Evolutionary conservation across 2,329 filamentous ascomycete genomes (phyloP), one percentile per base, ranked within the genome.

Genomic region (Aurifilum marmelostoma): DNA sequence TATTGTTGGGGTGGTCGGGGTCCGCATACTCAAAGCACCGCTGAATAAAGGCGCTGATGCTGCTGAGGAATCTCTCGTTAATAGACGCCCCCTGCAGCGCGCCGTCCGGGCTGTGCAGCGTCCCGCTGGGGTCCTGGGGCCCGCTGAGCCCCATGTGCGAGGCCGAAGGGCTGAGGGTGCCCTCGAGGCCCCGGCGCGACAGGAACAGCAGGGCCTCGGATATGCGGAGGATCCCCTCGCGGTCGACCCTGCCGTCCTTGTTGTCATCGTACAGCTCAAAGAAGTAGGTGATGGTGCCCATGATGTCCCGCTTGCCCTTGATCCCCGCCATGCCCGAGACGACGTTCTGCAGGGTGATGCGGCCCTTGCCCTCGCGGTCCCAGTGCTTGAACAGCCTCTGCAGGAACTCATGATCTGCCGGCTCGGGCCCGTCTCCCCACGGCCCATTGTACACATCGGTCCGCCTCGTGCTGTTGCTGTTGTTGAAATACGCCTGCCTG

Each of bases 21-120:
- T 99, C 96, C 7, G 96, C 96, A 76, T 99, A 99, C 80, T 99
- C 96, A 73, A 99, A 99, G 79, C 96, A 99, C 69, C 96, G 88
- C 72, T 94, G 88, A 70, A 98, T 99, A 77, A 99, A 99, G 2
- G 94, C 94, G 74, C 93, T 97, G 65, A 99, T 94, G 71, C 94
- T 97, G 71, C 91, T 92, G 34, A 99, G 82, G 76, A 99, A 98
- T 66, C 90, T 88, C 79, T 98, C 96, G 73, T 97, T 96, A 54
- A 90, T 88, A 67, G 92, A 83, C 75, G 84, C 82, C n/a, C 84
- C 85, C 1, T 80, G 77, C 62, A 77, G 76, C 79, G 83, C 73
- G 80, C 80, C 77, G 75, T 81, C 72, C 54, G 77, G 77, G 52
- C 74, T 76, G 43, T 73, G 75, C 65, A 76, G 77, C 18, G 73